Conservation (phyloP, 2,329 filamentous ascomycete genomes). For the Zasmidium cellare region DNA sequence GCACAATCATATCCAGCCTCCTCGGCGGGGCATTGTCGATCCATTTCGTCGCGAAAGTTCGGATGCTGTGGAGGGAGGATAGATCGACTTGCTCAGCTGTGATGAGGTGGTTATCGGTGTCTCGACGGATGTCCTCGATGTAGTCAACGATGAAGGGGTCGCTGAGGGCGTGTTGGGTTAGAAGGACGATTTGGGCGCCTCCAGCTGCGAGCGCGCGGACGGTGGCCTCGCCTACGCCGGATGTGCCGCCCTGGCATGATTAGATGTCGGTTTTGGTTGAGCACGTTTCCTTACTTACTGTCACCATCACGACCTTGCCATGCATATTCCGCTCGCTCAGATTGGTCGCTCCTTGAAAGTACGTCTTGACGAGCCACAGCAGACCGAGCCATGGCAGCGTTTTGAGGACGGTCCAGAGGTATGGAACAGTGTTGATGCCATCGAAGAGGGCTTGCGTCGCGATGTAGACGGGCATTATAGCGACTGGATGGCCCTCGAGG, state of each 20-base stretch:
- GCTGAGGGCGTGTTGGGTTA: constrained; percentile 76
- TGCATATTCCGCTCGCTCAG: constrained; percentile 80
- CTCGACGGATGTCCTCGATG: constrained; percentile 79
- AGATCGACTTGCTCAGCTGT: constrained; percentile 96
- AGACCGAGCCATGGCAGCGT: constrained; percentile 53
- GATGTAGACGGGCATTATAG: constrained; percentile 63
- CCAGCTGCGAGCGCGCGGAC: constrained; percentile 73
- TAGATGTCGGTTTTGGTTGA: constrained; percentile 5
- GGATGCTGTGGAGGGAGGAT: constrained; percentile 81
- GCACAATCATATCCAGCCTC: constrained; percentile 83
- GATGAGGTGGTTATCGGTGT: constrained; percentile 80
- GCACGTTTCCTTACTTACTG: constrained; percentile 53
- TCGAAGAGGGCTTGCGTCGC: constrained; percentile 55
- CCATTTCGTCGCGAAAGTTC: constrained; percentile 94
- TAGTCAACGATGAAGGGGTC: constrained; percentile 92
- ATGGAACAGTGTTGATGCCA: constrained; percentile 53
- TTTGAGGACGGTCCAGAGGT: constrained; percentile 44
- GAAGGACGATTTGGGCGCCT: constrained; percentile 86
- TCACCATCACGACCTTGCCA: constrained; percentile 90
- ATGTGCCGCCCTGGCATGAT: constrained; percentile 71
- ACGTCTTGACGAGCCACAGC: constrained; percentile 67
- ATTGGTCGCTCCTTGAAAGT: constrained; percentile 74
- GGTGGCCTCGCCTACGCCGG: constrained; percentile 80
- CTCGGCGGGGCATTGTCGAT: constrained; percentile 91
- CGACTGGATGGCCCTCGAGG: background rate